Base-by-base conservation (phyloP, 441 rosid genomes). In the Gossypium schwendimanii region DNA sequence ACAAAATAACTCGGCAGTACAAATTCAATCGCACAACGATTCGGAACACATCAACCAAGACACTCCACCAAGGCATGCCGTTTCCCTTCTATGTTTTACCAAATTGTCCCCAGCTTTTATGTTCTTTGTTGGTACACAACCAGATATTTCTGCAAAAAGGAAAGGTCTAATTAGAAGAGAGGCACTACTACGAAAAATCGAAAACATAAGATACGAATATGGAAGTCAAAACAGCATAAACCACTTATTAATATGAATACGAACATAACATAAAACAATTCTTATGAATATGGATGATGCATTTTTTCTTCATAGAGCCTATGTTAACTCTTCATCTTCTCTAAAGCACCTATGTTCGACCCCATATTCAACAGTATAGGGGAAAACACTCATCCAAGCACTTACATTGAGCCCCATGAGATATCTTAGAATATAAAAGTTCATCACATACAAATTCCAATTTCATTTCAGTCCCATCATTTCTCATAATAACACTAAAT, bases 1-100 rank as follows among this genome's bases (percentile, higher is more conserved):
- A 90, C 76, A 90, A 85, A 81, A 90, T 88, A 76, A 88, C 93
- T 75, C 91, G 82, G 87, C 93, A 90, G 74, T 90, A 86, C 2
- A 88, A 81, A 81, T 88, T 88, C 80, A 84, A 76, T 63, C 71
- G 78, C 73, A 85, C 80, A 53, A 87, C 83, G 77, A 79, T 88
- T 74, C 87, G 84, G 73, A 79, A 79, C 65, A 81, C 78, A 71
- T 80, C 87, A 80, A 87, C 79, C 54, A 79, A 81, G 66, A 23
- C 70, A 71, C 81, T 83, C 69, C 81, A 78, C 93, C 87, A 87
- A 84, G 84, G 84, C 96, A 88, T 90, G 50, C 73, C 86, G 86
- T 26, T 75, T 36, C 70, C 65, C 72, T 66, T 73, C 49, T 31
- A 76, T 49, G 63, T 24, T 68, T 73, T 74, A 69, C 71, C 57